These are phyloP conservation scores for Domatiomyces globalis DNA, from an alignment of 2,329 filamentous ascomycete species.

Conservation along the genomic window DNA sequence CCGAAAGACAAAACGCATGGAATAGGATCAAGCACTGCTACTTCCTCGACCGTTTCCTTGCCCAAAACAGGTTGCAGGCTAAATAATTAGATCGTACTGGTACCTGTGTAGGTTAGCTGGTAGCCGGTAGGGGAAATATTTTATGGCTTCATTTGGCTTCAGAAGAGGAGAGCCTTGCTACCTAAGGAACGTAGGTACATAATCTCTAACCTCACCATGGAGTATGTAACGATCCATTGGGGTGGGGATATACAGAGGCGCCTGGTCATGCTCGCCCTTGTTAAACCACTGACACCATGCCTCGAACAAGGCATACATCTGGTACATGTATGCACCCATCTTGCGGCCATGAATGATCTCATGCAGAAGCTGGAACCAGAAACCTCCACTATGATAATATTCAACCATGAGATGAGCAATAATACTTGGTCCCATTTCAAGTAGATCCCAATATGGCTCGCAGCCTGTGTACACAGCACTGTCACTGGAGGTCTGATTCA, in stretches of 20 bases:
- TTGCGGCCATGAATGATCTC: neutral
- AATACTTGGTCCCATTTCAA: neutral
- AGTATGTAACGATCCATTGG: neutral
- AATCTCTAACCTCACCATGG: too few species aligned
- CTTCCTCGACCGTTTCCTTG: too few species aligned
- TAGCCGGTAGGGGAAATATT: too few species aligned
- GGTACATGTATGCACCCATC: neutral
- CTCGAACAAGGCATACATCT: neutral
- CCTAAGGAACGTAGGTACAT: too few species aligned
- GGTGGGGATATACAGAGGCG: neutral
- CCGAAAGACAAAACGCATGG: too few species aligned
- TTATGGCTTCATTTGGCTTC: too few species aligned
- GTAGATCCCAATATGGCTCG: neutral
- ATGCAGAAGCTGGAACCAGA: neutral
- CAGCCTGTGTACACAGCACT: neutral
- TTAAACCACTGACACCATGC: neutral
- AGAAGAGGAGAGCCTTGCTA: too few species aligned
- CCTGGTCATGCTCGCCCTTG: neutral
- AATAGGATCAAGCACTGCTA: too few species aligned
- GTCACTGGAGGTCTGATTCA: neutral
- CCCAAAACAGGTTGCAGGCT: too few species aligned
- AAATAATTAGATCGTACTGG: too few species aligned
- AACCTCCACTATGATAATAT: neutral
- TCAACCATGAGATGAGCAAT: neutral
- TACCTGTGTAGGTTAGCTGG: too few species aligned